Evolutionary conservation across 1,284 basidiomycete genomes (phyloP).

Genomic region (Ceratobasidium sp.): DNA sequence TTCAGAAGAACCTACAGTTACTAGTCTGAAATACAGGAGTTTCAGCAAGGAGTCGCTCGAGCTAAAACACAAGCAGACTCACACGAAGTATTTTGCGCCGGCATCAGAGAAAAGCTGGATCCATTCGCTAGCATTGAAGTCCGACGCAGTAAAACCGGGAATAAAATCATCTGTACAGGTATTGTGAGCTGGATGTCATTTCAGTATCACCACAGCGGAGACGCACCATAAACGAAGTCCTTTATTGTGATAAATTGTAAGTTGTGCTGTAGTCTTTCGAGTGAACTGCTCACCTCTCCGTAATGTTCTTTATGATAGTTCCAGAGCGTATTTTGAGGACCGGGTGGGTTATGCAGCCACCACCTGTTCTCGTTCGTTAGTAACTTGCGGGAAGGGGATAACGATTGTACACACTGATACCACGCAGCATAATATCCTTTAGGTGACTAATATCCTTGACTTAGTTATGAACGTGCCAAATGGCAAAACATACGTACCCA

Average conservation of each 20-base stretch:
- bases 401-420: constrained; percentile 58
- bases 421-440: constrained; percentile 62
- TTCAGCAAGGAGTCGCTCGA: not conserved
- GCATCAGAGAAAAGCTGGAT: constrained; percentile 64
- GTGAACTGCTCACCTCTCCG: constrained; percentile 55
- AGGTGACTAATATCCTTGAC: not conserved
- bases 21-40: not conserved
- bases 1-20: constrained; percentile 8
- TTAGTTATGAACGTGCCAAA: constrained; percentile 45
- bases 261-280: too few species aligned
- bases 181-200: not conserved
- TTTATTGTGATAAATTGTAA: constrained; percentile 47
- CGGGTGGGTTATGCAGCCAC: constrained; percentile 30
- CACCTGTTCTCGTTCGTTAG: not conserved
- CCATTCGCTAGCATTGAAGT: constrained; percentile 66
- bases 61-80: not conserved
- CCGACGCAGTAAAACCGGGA: constrained; percentile 61
- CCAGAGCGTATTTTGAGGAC: constrained; percentile 50
- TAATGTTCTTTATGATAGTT: constrained; percentile 62
- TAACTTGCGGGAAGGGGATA: not conserved
- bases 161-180: constrained; percentile 62
- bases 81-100: constrained; percentile 69
- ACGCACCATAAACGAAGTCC: constrained; percentile 58
- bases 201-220: not conserved
- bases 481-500: constrained; percentile 41